phyloP scores from a whole-genome alignment of 1,139 yeast genomes.

The Nakaseomyces delphensis region DNA sequence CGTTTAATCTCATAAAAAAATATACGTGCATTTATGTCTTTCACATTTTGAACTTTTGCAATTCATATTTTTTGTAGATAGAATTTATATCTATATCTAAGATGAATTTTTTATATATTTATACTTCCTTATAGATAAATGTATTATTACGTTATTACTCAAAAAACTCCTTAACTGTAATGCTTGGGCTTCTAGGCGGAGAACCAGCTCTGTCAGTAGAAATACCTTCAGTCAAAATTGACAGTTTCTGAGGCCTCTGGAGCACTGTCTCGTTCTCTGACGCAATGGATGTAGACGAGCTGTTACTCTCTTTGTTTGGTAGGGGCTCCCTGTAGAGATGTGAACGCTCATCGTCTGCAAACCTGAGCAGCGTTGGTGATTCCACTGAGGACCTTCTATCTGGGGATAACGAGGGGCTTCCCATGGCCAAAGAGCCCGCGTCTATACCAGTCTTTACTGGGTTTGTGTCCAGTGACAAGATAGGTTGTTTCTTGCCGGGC shows the following conservation, averaged over 20 bases:
- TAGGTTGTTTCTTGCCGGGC: conserved; percentile 15
- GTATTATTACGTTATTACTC: not conserved
- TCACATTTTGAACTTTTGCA: no score
- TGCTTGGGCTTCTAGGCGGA: conserved; percentile 17
- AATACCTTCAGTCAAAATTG: conserved; percentile 6
- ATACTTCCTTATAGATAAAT: not conserved
- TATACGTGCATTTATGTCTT: no score
- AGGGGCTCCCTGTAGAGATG: conserved; percentile 28
- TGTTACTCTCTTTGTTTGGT: conserved; percentile 14
- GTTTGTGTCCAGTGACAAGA: conserved; percentile 24
- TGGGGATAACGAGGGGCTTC: conserved; percentile 28
- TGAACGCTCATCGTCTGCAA: conserved; percentile 20
- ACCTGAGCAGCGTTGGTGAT: conserved; percentile 28
- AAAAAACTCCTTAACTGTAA: conserved; percentile 19
- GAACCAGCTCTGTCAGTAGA: not conserved
- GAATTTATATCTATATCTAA: no score
- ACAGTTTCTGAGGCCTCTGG: conserved; percentile 4
- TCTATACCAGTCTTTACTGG: conserved; percentile 19
- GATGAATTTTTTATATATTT: no score
- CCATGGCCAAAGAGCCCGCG: conserved; percentile 14
- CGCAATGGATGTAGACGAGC: conserved; percentile 4
- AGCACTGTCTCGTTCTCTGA: conserved; percentile 5
- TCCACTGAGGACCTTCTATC: conserved; percentile 18
- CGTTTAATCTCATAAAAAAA: no score
- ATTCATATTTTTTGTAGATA: no score